Conservation (phyloP, 208 protist genomes). For the Acanthamoeba sp. region DNA sequence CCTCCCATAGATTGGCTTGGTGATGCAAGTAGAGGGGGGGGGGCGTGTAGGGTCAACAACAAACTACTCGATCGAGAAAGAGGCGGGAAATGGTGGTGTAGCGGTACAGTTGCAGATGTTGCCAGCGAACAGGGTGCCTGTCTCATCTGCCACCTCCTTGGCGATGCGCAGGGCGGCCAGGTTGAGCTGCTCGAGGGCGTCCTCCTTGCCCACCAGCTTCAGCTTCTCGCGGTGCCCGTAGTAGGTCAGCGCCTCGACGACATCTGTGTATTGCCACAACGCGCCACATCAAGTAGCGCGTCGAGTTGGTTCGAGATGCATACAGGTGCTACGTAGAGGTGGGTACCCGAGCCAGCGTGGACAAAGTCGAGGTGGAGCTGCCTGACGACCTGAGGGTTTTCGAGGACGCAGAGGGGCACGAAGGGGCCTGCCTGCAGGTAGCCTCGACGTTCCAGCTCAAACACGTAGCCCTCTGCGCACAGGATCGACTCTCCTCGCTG, state of each 20-base stretch:
- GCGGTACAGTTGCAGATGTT: conserved; percentile 62
- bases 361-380: conserved; percentile 69
- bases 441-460: conserved; percentile 62
- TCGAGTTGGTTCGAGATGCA: no score
- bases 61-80: neutral
- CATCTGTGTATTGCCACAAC: neutral
- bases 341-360: conserved; percentile 44
- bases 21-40: neutral
- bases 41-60: neutral
- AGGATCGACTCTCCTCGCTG: neutral
- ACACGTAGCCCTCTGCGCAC: conserved; percentile 71
- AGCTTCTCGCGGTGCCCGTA: conserved; percentile 67
- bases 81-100: neutral
- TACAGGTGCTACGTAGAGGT: neutral
- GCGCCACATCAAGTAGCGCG: neutral
- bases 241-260: conserved; percentile 70
- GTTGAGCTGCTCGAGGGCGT: conserved; percentile 62
- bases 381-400: conserved; percentile 41
- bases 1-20: conserved; percentile 37
- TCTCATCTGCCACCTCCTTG: conserved; percentile 49
- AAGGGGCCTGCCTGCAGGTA: conserved; percentile 71
- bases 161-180: conserved; percentile 54
- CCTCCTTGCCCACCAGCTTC: conserved; percentile 65
- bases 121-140: conserved; percentile 33
- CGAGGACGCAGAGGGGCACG: conserved; percentile 62